Conservation (phyloP, 192 early-diverging fungal genomes). For the Haplosporangium gracile region DNA sequence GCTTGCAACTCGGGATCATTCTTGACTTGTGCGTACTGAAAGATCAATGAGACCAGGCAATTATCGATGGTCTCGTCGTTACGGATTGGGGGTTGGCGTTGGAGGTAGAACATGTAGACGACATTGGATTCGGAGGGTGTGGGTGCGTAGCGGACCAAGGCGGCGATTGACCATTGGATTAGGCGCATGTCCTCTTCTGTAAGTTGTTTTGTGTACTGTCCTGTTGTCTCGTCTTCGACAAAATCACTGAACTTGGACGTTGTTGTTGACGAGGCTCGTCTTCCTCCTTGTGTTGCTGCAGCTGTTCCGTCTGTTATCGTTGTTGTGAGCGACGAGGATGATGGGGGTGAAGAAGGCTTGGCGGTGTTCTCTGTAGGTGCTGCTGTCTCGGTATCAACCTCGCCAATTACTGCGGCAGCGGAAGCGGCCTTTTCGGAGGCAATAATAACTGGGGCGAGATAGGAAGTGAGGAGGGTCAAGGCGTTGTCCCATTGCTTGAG, state of each 20-base stretch:
- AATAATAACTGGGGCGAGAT: slow-evolving; percentile 33
- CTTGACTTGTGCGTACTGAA: slow-evolving; percentile 24
- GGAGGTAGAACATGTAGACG: slow-evolving; percentile 42
- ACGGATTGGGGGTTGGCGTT: slow-evolving; percentile 23
- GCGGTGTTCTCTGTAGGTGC: neutral
- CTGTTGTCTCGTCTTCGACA: neutral
- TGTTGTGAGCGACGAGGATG: neutral
- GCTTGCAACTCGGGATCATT: neutral
- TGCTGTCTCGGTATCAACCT: neutral
- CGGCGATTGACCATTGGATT: slow-evolving; percentile 9
- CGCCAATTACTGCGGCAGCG: neutral
- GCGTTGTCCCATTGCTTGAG: slow-evolving; percentile 32
- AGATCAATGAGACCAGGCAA: slow-evolving; percentile 46
- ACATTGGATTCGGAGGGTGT: slow-evolving; percentile 26
- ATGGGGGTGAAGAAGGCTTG: neutral
- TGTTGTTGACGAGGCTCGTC: neutral
- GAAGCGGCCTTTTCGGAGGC: slow-evolving; percentile 8
- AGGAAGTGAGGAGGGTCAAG: slow-evolving; percentile 26
- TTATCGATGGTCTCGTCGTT: slow-evolving; percentile 35
- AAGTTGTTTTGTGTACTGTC: neutral
- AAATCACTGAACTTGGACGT: slow-evolving; percentile 14
- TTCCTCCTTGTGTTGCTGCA: neutral
- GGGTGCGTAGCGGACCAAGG: slow-evolving; percentile 44
- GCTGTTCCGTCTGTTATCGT: neutral
- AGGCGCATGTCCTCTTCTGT: slow-evolving; percentile 14